Conservation (phyloP, 176 grass and related monocot genomes). For the Thalia dealbata region DNA sequence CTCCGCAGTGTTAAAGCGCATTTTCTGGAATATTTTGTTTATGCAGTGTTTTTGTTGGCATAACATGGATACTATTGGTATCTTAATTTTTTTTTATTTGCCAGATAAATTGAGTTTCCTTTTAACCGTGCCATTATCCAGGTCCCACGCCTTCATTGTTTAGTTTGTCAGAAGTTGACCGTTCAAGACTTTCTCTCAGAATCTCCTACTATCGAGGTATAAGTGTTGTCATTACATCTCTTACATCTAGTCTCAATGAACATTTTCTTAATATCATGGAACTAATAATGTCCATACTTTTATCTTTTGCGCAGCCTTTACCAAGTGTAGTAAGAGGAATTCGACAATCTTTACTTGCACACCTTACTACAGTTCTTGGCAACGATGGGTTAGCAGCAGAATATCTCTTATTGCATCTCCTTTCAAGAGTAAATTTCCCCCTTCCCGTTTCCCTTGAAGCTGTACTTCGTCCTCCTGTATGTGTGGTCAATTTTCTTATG, state of each 20-base stretch:
- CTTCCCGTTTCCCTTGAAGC: neutral
- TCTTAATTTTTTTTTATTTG: neutral
- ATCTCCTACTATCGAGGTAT: slow-evolving; percentile 42
- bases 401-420: slow-evolving; percentile 79
- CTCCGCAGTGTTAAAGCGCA: neutral
- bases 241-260: neutral
- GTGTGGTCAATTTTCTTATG: neutral
- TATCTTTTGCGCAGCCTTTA: slow-evolving; percentile 46
- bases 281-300: neutral
- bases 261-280: neutral
- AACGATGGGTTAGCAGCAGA: slow-evolving; percentile 70
- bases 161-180: slow-evolving; percentile 62
- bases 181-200: slow-evolving; percentile 54
- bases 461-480: neutral
- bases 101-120: neutral
- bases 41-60: no score
- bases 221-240: neutral
- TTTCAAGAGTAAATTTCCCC: slow-evolving; percentile 53
- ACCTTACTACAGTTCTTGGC: slow-evolving; percentile 55
- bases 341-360: slow-evolving; percentile 57
- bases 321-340: slow-evolving; percentile 46
- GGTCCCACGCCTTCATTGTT: slow-evolving; percentile 95
- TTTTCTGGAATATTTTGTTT: no score
- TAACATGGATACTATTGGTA: neutral
- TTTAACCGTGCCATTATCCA: slow-evolving; percentile 16